These are phyloP conservation scores for Xylaria longipes DNA, from an alignment of 495 filamentous ascomycete species.

Conservation along the genomic window DNA sequence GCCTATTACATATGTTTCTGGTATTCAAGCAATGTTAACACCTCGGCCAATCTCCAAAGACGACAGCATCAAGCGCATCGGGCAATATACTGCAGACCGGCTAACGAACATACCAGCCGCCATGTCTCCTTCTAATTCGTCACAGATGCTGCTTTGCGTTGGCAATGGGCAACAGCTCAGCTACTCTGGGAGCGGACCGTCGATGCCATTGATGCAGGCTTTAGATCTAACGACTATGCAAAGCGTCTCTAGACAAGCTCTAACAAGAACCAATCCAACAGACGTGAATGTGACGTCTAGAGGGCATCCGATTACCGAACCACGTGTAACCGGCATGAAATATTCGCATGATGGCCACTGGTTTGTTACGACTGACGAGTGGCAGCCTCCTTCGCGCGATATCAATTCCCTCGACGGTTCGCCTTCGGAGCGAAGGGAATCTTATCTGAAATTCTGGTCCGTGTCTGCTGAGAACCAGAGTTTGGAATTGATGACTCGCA, in stretches of 20 bases:
- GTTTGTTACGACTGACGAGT: conserved; percentile 91
- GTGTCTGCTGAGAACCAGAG: conserved; percentile 66
- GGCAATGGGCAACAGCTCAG: conserved; percentile 55
- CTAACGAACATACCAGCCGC: conserved; percentile 42
- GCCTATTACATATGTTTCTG: conserved; percentile 79
- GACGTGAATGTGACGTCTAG: conserved; percentile 75
- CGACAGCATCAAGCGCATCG: conserved; percentile 46
- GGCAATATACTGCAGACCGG: conserved; percentile 25
- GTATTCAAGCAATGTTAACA: conserved; percentile 71
- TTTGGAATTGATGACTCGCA: conserved; percentile 79
- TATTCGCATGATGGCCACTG: conserved; percentile 82
- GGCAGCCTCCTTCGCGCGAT: conserved; percentile 75
- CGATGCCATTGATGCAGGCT: conserved; percentile 68
- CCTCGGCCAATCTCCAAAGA: conserved; percentile 50
- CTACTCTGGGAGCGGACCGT: conserved; percentile 44
- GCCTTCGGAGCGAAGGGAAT: conserved; percentile 65
- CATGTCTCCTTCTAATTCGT: conserved; percentile 46
- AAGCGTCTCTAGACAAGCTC: conserved; percentile 81
- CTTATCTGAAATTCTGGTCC: conserved; percentile 90
- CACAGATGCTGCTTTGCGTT: conserved; percentile 53
- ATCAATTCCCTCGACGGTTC: conserved; percentile 54
- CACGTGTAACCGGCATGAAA: conserved; percentile 73
- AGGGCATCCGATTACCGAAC: conserved; percentile 70
- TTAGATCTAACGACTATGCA: conserved; percentile 77
- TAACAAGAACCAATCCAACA: conserved; percentile 86